Conservation (phyloP, 2,329 filamentous ascomycete genomes). For the Talaromyces sp. region DNA sequence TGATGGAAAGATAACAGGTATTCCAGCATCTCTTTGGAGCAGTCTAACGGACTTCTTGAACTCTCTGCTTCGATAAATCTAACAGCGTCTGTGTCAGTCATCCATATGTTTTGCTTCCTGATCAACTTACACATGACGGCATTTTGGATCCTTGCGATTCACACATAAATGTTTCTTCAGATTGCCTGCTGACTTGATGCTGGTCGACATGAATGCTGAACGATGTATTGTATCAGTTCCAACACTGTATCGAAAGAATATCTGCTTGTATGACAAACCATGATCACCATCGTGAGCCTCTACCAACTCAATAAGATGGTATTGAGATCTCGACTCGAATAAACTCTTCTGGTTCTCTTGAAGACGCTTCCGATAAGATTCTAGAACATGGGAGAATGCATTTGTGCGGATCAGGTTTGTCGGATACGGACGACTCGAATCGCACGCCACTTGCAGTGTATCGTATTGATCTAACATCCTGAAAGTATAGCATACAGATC, state of each 20-base stretch:
- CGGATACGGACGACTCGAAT: not conserved
- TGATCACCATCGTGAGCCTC: not conserved
- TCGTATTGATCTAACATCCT: conserved; percentile 1
- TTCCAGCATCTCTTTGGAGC: conserved; percentile 11
- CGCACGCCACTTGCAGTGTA: not conserved
- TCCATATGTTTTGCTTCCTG: not conserved
- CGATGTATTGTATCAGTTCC: not conserved
- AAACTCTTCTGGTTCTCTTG: not conserved
- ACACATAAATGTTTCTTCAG: not conserved
- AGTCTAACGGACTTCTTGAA: conserved; percentile 5
- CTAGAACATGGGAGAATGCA: not conserved
- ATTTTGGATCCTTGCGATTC: not conserved
- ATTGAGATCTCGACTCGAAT: not conserved
- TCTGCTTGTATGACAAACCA: not conserved
- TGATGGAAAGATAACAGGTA: conserved; percentile 9
- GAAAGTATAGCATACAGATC: not conserved
- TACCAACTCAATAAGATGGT: not conserved
- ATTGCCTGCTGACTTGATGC: not conserved
- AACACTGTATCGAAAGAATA: not conserved
- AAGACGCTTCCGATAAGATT: not conserved
- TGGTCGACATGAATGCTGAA: not conserved
- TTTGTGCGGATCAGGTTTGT: not conserved
- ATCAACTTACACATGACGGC: not conserved
- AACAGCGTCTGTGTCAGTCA: not conserved
- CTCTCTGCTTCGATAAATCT: not conserved